Percentiles rank a stretch among this genome's conserved stretches.
Evolutionary conservation across 2,329 filamentous ascomycete species (phyloP).

Genomic region (Talaromyces sp.): DNA sequence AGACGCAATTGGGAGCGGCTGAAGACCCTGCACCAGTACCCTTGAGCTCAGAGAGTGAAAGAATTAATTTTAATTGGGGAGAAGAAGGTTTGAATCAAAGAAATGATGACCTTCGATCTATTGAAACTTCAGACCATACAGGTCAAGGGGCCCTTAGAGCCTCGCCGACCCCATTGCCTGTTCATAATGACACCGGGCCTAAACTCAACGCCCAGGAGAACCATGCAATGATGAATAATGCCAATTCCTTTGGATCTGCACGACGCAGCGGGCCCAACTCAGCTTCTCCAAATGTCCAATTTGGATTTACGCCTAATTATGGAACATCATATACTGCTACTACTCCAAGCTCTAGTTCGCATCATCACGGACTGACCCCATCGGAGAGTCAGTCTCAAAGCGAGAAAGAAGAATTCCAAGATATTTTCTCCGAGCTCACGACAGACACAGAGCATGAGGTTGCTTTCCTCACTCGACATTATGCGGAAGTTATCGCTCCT

Average conservation of each 20-base stretch:
- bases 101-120: too few relatives aligned
- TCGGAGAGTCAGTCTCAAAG: constrained; percentile 25
- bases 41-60: too few relatives aligned
- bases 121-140: too few relatives aligned
- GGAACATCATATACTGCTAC: constrained; percentile 5
- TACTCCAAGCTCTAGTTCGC: not conserved
- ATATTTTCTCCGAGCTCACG: constrained; percentile 41
- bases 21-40: not conserved
- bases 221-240: not conserved
- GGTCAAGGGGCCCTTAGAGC: too few relatives aligned
- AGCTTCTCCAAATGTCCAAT: constrained; percentile 12
- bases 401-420: constrained; percentile 36
- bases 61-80: too few relatives aligned
- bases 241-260: not conserved
- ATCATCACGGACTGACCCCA: constrained; percentile 4
- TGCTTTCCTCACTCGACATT: constrained; percentile 43
- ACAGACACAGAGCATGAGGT: constrained; percentile 43
- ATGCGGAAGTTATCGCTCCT: constrained; percentile 37
- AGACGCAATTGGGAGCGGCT: not conserved
- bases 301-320: constrained; percentile 2
- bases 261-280: constrained; percentile 7
- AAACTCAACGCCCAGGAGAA: not conserved
- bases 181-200: not conserved
- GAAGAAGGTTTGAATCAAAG: too few relatives aligned
- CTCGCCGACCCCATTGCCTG: too few relatives aligned